A percentile compares a stretch with the other conserved stretches of the same genome.
phyloP scores from a whole-genome alignment of 2,329 filamentous ascomycete species.

The Cladobotryum protrusum region DNA sequence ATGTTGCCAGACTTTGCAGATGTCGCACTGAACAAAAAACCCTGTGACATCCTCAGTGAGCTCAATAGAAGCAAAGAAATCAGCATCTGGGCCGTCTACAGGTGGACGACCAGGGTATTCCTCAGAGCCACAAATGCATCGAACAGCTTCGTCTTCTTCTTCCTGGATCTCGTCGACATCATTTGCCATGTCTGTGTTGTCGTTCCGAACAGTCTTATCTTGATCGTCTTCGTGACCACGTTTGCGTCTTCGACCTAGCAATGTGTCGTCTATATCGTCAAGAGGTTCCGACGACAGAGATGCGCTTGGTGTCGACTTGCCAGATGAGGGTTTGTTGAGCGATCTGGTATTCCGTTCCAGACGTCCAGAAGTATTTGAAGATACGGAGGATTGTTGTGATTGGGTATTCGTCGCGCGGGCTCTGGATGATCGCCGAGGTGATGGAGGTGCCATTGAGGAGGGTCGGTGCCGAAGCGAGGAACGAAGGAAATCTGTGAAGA shows the following conservation, averaged over 20 bases:
- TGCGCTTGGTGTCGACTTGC: slow-evolving; percentile 70
- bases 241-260: slow-evolving; percentile 72
- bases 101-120: slow-evolving; percentile 85
- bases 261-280: slow-evolving; percentile 63
- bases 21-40: slow-evolving; percentile 96
- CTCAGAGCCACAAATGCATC: slow-evolving; percentile 89
- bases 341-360: slow-evolving; percentile 68
- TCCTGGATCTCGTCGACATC: slow-evolving; percentile 63
- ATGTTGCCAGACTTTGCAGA: slow-evolving; percentile 98
- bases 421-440: slow-evolving; percentile 85
- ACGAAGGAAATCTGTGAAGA: not conserved
- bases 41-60: slow-evolving; percentile 82
- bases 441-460: slow-evolving; percentile 52
- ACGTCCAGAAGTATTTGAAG: slow-evolving; percentile 71
- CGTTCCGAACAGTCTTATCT: slow-evolving; percentile 38
- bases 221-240: slow-evolving; percentile 62
- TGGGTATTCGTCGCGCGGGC: slow-evolving; percentile 73
- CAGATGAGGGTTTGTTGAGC: slow-evolving; percentile 63
- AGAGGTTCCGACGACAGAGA: slow-evolving; percentile 65
- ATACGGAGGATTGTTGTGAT: slow-evolving; percentile 72
- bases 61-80: slow-evolving; percentile 53
- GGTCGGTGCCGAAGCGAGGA: slow-evolving; percentile 11
- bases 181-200: slow-evolving; percentile 48
- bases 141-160: slow-evolving; percentile 87
- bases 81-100: slow-evolving; percentile 52